Conservation (phyloP, 2,329 filamentous ascomycete species). For the Sphaerostilbella broomeana region DNA sequence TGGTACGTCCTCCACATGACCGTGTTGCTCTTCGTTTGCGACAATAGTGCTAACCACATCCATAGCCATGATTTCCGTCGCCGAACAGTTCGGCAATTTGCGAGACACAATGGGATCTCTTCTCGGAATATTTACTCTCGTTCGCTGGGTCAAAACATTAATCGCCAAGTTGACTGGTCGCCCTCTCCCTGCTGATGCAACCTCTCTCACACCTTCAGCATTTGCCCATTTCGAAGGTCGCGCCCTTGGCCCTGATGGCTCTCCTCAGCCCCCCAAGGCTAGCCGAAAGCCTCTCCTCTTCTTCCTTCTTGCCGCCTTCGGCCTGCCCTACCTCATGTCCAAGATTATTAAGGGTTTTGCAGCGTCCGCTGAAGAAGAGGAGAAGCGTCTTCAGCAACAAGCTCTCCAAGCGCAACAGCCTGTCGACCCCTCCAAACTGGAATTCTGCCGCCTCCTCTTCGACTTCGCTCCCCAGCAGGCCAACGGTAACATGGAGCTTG, state of each 20-base stretch:
- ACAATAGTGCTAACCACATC: not conserved
- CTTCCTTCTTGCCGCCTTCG: slow-evolving; percentile 90
- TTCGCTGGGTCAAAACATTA: slow-evolving; percentile 89
- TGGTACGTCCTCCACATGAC: slow-evolving; percentile 53
- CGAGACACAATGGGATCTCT: slow-evolving; percentile 90
- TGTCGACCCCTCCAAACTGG: slow-evolving; percentile 82
- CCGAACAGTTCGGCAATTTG: slow-evolving; percentile 91
- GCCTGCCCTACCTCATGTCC: slow-evolving; percentile 92
- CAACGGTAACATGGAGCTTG: slow-evolving; percentile 68
- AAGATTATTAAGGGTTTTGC: slow-evolving; percentile 87
- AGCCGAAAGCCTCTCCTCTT: slow-evolving; percentile 95
- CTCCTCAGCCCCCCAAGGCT: slow-evolving; percentile 60
- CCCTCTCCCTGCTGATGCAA: slow-evolving; percentile 80
- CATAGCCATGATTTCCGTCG: slow-evolving; percentile 92
- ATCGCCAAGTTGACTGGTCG: slow-evolving; percentile 90
- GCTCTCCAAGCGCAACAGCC: slow-evolving; percentile 46
- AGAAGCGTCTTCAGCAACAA: slow-evolving; percentile 48
- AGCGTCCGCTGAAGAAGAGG: slow-evolving; percentile 76
- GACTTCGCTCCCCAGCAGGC: slow-evolving; percentile 77
- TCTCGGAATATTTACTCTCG: slow-evolving; percentile 88
- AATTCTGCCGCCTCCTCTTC: slow-evolving; percentile 92
- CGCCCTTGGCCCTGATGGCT: slow-evolving; percentile 52
- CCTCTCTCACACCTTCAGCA: slow-evolving; percentile 77
- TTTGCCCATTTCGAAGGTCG: slow-evolving; percentile 86
- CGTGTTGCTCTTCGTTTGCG: not conserved